Conservation (phyloP, 176 grass and related monocot genomes). For the barley (Hordeum vulgare) region MorexV3_pseudomolecules_assembly NC_058520.1:294105026-294105525, state of each 20-base stretch:
- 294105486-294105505: slow-evolving; percentile 66
- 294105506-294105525: slow-evolving; percentile 51
- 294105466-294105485: slow-evolving; percentile 74
- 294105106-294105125: slow-evolving; percentile 58
- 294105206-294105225: slow-evolving; percentile 27
- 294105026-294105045: slow-evolving; percentile 7
- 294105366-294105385: slow-evolving; percentile 8
- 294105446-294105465: slow-evolving; percentile 70
- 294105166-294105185: slow-evolving; percentile 85
- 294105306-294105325: slow-evolving; percentile 77
- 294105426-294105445: slow-evolving; percentile 62
- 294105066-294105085: slow-evolving; percentile 88
- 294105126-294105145: slow-evolving; percentile 80
- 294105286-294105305: slow-evolving; percentile 66
- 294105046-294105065: background rate
- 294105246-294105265: slow-evolving; percentile 14
- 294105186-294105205: slow-evolving; percentile 85
- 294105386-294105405: slow-evolving; percentile 28
- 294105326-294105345: slow-evolving; percentile 30
- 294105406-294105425: slow-evolving; percentile 45
- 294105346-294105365: slow-evolving; percentile 32
- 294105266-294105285: slow-evolving; percentile 31
- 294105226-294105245: slow-evolving; percentile 42
- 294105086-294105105: slow-evolving; percentile 89
- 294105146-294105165: slow-evolving; percentile 97